phyloP scores from a whole-genome alignment of 169 alveolate genomes.

The Perkinsus olseni region DNA sequence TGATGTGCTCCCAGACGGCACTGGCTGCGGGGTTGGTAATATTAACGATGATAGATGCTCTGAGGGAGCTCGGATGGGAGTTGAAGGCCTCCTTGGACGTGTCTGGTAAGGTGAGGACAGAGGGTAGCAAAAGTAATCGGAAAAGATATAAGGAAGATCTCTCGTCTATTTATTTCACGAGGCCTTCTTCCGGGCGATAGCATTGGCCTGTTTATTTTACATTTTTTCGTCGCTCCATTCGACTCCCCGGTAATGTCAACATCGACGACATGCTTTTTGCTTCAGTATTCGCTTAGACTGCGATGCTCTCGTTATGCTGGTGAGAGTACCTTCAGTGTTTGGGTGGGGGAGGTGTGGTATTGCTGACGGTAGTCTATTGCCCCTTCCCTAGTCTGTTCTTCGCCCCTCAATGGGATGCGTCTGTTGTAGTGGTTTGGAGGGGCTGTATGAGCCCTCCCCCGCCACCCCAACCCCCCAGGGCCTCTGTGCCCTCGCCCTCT shows the following conservation, averaged over 20 bases:
- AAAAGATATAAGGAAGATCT: neutral
- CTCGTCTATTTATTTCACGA: neutral
- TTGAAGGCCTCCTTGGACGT: neutral
- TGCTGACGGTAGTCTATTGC: neutral
- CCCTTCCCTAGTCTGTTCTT: too few relatives aligned
- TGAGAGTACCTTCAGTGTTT: too few relatives aligned
- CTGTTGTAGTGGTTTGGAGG: neutral
- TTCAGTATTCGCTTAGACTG: too few relatives aligned
- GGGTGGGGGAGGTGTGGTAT: neutral
- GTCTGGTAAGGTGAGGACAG: neutral
- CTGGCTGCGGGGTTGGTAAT: neutral
- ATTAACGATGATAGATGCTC: neutral
- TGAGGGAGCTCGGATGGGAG: neutral
- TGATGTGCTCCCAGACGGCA: neutral
- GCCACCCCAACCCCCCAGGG: neutral
- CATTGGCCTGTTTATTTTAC: too few relatives aligned
- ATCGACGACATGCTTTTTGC: too few relatives aligned
- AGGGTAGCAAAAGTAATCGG: neutral
- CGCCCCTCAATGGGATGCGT: neutral
- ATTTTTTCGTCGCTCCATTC: neutral
- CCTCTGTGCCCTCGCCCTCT: neutral
- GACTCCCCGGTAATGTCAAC: neutral
- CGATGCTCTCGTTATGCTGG: too few relatives aligned
- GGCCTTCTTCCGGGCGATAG: neutral
- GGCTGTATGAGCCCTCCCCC: neutral